Percentiles rank a stretch among this genome's conserved stretches.
phyloP scores from a whole-genome alignment of 768 basidiomycete genomes.

The Termitomyces sp. region DNA sequence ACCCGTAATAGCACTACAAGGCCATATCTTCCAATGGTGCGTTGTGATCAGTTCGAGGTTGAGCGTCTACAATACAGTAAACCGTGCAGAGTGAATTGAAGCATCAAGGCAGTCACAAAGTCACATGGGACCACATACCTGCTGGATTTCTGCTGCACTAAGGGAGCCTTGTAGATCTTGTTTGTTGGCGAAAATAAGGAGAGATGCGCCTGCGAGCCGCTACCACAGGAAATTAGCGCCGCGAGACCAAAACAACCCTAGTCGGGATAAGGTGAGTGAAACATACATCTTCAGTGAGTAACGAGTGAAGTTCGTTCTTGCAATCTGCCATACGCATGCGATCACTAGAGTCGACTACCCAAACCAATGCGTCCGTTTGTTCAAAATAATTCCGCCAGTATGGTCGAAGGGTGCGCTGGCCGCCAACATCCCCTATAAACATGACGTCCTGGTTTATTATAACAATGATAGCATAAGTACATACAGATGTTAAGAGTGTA shows the following conservation, averaged over 20 bases:
- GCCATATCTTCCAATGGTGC: slow-evolving; percentile 84
- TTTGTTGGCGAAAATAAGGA: slow-evolving; percentile 96
- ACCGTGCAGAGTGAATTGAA: slow-evolving; percentile 1
- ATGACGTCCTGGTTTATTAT: neutral
- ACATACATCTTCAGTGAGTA: slow-evolving; percentile 89
- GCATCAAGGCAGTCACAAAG: slow-evolving; percentile 4
- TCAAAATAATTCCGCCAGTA: slow-evolving; percentile 99
- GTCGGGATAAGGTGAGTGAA: neutral
- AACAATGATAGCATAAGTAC: slow-evolving; percentile 16
- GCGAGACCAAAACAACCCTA: neutral
- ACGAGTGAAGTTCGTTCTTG: slow-evolving; percentile 74
- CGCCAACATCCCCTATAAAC: slow-evolving; percentile 93
- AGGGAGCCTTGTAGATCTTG: slow-evolving; percentile 91
- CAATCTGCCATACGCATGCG: slow-evolving; percentile 88
- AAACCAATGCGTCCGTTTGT: slow-evolving; percentile 95
- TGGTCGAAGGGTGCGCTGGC: slow-evolving; percentile 90
- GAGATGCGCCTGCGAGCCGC: slow-evolving; percentile 89
- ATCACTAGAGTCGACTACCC: slow-evolving; percentile 97
- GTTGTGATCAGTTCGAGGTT: slow-evolving; percentile 76
- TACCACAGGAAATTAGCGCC: slow-evolving; percentile 26
- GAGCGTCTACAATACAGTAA: slow-evolving; percentile 4
- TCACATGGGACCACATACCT: slow-evolving; percentile 37
- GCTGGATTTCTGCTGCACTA: slow-evolving; percentile 73
- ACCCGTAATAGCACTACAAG: slow-evolving; percentile 92
- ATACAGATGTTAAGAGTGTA: slow-evolving; percentile 79